Evolutionary conservation across 306 rosid genomes (phyloP).

Genomic region (Bauhinia variegata): DNA sequence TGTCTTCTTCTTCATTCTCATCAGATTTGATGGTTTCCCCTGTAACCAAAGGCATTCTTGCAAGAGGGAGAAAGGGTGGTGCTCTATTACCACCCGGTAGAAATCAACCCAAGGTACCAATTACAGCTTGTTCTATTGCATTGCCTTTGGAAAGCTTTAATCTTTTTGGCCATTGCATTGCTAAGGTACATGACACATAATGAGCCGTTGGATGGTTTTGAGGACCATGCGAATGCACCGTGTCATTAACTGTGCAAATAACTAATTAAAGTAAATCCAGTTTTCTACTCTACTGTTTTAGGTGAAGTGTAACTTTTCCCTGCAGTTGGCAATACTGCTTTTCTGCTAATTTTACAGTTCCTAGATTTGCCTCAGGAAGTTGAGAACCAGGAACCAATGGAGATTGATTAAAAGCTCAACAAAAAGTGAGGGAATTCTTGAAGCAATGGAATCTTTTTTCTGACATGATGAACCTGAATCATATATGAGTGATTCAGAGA

Average conservation of each 20-base stretch:
- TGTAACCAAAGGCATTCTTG: slow-evolving; percentile 75
- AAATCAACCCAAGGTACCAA: slow-evolving; percentile 52
- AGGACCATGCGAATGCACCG: too few relatives aligned
- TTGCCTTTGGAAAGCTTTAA: neutral
- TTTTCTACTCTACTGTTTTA: too few relatives aligned
- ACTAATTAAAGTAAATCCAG: too few relatives aligned
- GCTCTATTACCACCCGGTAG: slow-evolving; percentile 59
- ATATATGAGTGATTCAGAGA: neutral
- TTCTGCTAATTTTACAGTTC: neutral
- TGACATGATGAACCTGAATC: too few relatives aligned
- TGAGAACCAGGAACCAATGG: neutral
- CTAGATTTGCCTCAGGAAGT: slow-evolving; percentile 1
- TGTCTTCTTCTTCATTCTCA: slow-evolving; percentile 3
- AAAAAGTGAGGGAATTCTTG: neutral
- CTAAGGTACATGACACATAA: too few relatives aligned
- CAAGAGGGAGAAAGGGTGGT: slow-evolving; percentile 68
- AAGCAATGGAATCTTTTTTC: neutral
- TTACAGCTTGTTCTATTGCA: slow-evolving; percentile 3
- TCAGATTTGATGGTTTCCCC: slow-evolving; percentile 81
- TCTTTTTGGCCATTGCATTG: too few relatives aligned
- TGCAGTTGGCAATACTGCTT: neutral
- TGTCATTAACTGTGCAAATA: too few relatives aligned
- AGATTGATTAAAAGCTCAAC: neutral
- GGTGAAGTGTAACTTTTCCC: too few relatives aligned
- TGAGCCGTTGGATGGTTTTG: too few relatives aligned